phyloP scores from a whole-genome alignment of 441 rosid species.

The Adansonia gregorii region DNA sequence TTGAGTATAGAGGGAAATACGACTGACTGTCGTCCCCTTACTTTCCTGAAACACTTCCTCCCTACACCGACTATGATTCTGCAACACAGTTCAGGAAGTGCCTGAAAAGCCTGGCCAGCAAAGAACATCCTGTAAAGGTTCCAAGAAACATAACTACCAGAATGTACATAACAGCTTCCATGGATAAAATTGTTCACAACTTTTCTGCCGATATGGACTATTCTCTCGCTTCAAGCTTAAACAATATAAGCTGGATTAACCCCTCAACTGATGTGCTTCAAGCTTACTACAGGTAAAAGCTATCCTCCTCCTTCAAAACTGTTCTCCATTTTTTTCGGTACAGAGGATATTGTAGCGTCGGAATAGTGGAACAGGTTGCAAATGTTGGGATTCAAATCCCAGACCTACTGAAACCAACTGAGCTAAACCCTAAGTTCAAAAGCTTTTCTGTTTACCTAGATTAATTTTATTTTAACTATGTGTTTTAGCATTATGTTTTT shows the following conservation, averaged over 20 bases:
- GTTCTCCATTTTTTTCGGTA: background rate
- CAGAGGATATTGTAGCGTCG: background rate
- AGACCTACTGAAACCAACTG: no score
- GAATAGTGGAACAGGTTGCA: background rate
- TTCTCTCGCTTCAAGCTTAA: conserved; percentile 48
- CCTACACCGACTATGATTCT: conserved; percentile 31
- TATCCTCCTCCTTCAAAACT: background rate
- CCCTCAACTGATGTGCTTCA: conserved; percentile 44
- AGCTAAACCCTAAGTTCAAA: no score
- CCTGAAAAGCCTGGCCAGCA: conserved; percentile 44
- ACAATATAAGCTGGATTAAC: conserved; percentile 46
- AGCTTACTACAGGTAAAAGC: conserved; percentile 45
- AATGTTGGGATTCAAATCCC: background rate
- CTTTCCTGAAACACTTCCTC: conserved; percentile 45
- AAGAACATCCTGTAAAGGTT: conserved; percentile 34
- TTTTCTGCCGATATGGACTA: conserved; percentile 30
- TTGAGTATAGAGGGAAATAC: conserved; percentile 43
- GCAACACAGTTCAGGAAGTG: conserved; percentile 45
- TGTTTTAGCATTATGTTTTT: background rate
- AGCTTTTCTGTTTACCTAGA: background rate
- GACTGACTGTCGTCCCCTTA: conserved; percentile 29
- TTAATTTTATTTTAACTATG: background rate
- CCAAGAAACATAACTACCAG: conserved; percentile 39
- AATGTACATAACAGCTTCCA: conserved; percentile 35
- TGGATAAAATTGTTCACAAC: conserved; percentile 28